A percentile compares a stretch with the other conserved stretches of the same genome.
Conservation (phyloP, 1,284 basidiomycete species). For the Heterobasidion parviporum region DNA sequence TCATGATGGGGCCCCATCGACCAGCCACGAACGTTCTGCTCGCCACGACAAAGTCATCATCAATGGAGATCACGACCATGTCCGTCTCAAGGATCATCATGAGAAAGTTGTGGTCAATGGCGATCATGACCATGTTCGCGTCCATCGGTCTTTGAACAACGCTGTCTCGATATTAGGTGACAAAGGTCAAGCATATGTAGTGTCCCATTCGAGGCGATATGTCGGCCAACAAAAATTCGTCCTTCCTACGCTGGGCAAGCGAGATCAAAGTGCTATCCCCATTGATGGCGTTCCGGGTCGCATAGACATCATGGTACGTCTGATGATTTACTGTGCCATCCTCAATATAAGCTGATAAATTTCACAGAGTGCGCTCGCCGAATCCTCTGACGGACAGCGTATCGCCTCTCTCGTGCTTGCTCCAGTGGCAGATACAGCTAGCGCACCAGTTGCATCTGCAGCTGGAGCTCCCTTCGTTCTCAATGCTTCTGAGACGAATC, state of each 20-base stretch:
- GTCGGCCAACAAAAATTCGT: slow-evolving; percentile 1
- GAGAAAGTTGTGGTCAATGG: slow-evolving; percentile 6
- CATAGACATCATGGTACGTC: slow-evolving; percentile 40
- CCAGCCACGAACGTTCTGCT: not conserved
- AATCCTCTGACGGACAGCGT: slow-evolving; percentile 18
- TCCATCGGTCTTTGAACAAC: slow-evolving; percentile 12
- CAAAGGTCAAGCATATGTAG: slow-evolving; percentile 14
- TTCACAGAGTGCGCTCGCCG: slow-evolving; percentile 21
- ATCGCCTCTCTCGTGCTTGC: slow-evolving; percentile 44
- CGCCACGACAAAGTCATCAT: slow-evolving; percentile 14
- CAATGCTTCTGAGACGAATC: slow-evolving; percentile 45
- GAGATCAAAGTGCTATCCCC: slow-evolving; percentile 6
- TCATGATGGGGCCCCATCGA: not conserved
- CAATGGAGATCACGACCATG: slow-evolving; percentile 17
- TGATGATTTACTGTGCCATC: not conserved
- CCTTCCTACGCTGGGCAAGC: slow-evolving; percentile 12
- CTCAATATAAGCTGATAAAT: not conserved
- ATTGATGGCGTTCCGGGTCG: slow-evolving; percentile 29
- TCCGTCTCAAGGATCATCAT: slow-evolving; percentile 10
- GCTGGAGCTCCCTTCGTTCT: slow-evolving; percentile 32
- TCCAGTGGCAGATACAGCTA: slow-evolving; percentile 15
- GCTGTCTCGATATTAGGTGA: slow-evolving; percentile 12
- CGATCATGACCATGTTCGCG: slow-evolving; percentile 7
- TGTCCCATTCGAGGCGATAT: slow-evolving; percentile 7
- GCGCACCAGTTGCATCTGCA: slow-evolving; percentile 12